Evolutionary conservation across 2,329 filamentous ascomycete species (phyloP).

Genomic region (Coleophoma crateriformis): DNA sequence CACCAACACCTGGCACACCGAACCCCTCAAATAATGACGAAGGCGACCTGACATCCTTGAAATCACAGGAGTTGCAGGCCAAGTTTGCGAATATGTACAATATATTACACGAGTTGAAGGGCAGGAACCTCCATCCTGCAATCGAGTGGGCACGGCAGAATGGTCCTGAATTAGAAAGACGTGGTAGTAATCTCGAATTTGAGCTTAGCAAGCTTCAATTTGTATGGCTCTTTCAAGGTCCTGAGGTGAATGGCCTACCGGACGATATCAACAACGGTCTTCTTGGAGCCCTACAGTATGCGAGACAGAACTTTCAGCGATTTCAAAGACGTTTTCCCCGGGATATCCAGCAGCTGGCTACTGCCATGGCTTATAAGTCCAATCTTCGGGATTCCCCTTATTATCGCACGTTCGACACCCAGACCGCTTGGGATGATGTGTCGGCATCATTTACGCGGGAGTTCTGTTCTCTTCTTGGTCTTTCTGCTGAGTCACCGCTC

Average conservation of each 20-base stretch:
- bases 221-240: constrained; percentile 76
- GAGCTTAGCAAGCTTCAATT: constrained; percentile 88
- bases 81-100: constrained; percentile 88
- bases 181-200: constrained; percentile 91
- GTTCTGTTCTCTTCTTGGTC: constrained; percentile 85
- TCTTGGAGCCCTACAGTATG: constrained; percentile 68
- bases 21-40: constrained; percentile 26
- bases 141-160: constrained; percentile 81
- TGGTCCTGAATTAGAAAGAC: constrained; percentile 63
- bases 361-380: constrained; percentile 71
- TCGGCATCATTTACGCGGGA: constrained; percentile 85
- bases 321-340: constrained; percentile 71
- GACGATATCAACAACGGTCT: constrained; percentile 51
- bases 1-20: constrained; percentile 23
- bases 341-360: constrained; percentile 77
- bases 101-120: constrained; percentile 74
- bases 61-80: constrained; percentile 64
- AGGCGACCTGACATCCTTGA: constrained; percentile 47
- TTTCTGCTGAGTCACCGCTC: constrained; percentile 87
- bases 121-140: constrained; percentile 71
- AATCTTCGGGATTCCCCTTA: constrained; percentile 79
- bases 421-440: constrained; percentile 75
- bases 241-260: constrained; percentile 46
- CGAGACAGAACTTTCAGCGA: constrained; percentile 62
- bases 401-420: constrained; percentile 67